phyloP scores from a whole-genome alignment of 1,284 basidiomycete species.

The Trichosporon faecale region DNA sequence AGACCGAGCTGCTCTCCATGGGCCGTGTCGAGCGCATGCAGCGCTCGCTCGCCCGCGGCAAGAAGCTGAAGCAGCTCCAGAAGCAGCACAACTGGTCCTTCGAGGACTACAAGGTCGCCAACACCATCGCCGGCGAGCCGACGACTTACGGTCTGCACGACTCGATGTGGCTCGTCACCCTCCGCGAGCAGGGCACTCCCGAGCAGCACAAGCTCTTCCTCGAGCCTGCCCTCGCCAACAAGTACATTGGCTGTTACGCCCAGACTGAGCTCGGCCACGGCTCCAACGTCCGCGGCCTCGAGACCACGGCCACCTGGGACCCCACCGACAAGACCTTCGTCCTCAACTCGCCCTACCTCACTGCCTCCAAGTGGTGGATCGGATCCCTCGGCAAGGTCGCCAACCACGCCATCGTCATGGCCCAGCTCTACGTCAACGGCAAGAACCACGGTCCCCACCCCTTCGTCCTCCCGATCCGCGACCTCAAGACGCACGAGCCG shows the following conservation, averaged over 20 bases:
- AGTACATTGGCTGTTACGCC: conserved; percentile 58
- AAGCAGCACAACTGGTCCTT: conserved; percentile 20
- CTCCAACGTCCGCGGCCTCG: conserved; percentile 60
- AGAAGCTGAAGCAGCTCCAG: conserved; percentile 23
- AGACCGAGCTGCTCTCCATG: conserved; percentile 27
- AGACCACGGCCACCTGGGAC: conserved; percentile 60
- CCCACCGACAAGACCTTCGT: conserved; percentile 57
- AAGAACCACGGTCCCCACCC: conserved; percentile 59
- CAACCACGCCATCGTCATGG: conserved; percentile 60
- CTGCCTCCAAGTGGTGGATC: conserved; percentile 59
- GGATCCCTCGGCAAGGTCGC: conserved; percentile 59
- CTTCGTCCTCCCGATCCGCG: conserved; percentile 58
- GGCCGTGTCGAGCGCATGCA: conserved; percentile 25
- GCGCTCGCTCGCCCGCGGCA: conserved; percentile 27
- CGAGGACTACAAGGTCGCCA: conserved; percentile 21
- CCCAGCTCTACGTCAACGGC: conserved; percentile 58
- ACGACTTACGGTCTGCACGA: conserved; percentile 27
- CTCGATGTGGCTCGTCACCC: conserved; percentile 22
- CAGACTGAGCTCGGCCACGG: conserved; percentile 57
- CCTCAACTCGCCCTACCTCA: conserved; percentile 57
- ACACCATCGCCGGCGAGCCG: conserved; percentile 21
- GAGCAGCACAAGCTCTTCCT: conserved; percentile 29
- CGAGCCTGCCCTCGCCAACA: conserved; percentile 18
- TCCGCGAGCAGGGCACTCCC: conserved; percentile 24
- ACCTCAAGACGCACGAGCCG: conserved; percentile 55